Evolutionary conservation across 768 basidiomycete genomes (phyloP), one percentile per base, ranked within the genome.

Genomic region (Lentinula aciculospora): DNA sequence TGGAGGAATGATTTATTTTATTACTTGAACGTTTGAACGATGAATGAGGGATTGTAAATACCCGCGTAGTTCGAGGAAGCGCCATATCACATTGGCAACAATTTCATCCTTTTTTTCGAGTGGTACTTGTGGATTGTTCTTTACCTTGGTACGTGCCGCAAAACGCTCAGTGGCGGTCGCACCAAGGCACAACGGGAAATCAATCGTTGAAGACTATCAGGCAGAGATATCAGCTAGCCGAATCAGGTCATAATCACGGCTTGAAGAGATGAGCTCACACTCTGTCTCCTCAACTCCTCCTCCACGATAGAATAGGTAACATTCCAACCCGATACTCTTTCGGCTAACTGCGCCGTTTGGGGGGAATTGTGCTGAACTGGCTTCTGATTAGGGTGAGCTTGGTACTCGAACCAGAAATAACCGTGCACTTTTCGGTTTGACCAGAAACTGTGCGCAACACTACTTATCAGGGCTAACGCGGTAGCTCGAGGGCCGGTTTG

Each of bases 21-120:
- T 53, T 17, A 48, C 51, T 15, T 15, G 0, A 29, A 45, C 15
- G 12, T 9, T 25, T 12, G 6, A 17, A 57, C 47, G n/a, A 58
- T n/a, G 7, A 61, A 62, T 47, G 56, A 54, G 46, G 53, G 40
- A 81, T 87, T 68, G n/a, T n/a, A n/a, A n/a, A n/a, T 72, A 96
- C 95, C 94, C 94, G 72, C 97, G 79, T 58, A 98, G 76, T 70
- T 98, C 96, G 57, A 99, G 81, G 82, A 98, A 98, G 54, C 96
- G 84, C 95, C 95, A 98, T 56, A 99, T 91, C 27, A 96, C 94
- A 68, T 99, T 99, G 7, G 95, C 95, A 3, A 99, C 97, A 0
- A 97, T 80, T 71, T 99, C 97, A 65, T 99, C 97, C 74, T 98
- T 98, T 76, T 97, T 98, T 60, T 98, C 96, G 27, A 99, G 79